Evolutionary conservation across 352 stramenopile genomes (phyloP).

Genomic region (Pythium scleroteichum): DNA sequence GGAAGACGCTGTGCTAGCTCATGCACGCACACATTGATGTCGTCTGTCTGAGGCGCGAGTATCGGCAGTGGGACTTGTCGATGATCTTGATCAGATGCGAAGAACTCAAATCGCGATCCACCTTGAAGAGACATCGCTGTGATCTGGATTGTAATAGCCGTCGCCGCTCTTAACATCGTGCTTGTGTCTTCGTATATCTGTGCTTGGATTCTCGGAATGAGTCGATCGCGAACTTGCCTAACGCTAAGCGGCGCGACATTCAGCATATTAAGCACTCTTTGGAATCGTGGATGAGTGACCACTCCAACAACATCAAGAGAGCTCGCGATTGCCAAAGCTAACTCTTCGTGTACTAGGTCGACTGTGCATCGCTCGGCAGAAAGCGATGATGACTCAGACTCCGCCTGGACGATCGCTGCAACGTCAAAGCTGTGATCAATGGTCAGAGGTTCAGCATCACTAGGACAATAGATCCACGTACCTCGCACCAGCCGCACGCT

Average conservation of each 20-base stretch:
- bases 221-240: conserved; percentile 4
- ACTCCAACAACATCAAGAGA: conserved; percentile 14
- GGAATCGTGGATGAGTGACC: conserved; percentile 34
- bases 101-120: conserved; percentile 23
- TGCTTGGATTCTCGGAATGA: conserved; percentile 26
- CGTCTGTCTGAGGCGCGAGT: no score
- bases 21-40: no score
- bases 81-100: conserved; percentile 36
- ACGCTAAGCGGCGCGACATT: conserved; percentile 17
- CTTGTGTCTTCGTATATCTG: conserved; percentile 15
- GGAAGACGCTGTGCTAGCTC: conserved; percentile 19
- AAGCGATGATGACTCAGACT: not conserved
- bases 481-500: no score
- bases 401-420: no score
- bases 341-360: conserved; percentile 26
- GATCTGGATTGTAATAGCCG: conserved; percentile 20
- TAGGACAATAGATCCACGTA: no score
- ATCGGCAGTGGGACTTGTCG: conserved; percentile 25
- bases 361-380: not conserved
- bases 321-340: conserved; percentile 34
- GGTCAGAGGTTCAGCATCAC: no score
- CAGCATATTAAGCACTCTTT: conserved; percentile 22
- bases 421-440: no score
- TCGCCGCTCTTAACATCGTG: conserved; percentile 14
- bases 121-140: conserved; percentile 4